Evolutionary conservation across 1,284 basidiomycete genomes (phyloP).

Genomic region (Chalciporus sp.): DNA sequence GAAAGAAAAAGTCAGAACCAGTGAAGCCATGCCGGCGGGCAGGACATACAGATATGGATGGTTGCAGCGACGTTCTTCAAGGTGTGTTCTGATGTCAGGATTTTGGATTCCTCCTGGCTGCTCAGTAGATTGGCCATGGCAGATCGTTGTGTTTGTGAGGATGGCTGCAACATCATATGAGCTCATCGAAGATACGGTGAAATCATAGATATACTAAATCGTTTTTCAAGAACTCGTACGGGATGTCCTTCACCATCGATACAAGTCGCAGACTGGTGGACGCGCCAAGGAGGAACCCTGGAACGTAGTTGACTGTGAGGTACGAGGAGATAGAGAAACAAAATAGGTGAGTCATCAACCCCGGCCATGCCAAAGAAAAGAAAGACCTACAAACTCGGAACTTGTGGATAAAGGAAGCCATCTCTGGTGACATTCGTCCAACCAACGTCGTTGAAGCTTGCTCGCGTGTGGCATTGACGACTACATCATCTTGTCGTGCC

Average conservation of each 20-base stretch:
- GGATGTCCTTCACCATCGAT: neutral
- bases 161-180: neutral
- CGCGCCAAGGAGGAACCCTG: constrained; percentile 1
- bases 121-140: constrained; percentile 1
- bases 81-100: neutral
- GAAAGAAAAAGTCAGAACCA: neutral
- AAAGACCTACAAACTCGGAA: neutral
- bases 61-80: constrained; percentile 1
- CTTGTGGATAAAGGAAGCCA: constrained; percentile 4
- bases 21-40: neutral
- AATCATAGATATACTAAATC: neutral
- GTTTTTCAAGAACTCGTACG: neutral
- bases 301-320: constrained; percentile 5
- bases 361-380: neutral
- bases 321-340: neutral
- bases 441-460: constrained; percentile 1
- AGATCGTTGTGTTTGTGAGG: neutral
- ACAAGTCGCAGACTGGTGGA: neutral
- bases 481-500: neutral
- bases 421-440: constrained; percentile 4
- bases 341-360: neutral
- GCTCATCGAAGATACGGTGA: neutral
- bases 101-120: constrained; percentile 3
- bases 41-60: constrained; percentile 1
- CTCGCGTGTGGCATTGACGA: constrained; percentile 1